Evolutionary conservation across 495 filamentous ascomycete genomes (phyloP).

Genomic region (Daldinia childiae): DNA sequence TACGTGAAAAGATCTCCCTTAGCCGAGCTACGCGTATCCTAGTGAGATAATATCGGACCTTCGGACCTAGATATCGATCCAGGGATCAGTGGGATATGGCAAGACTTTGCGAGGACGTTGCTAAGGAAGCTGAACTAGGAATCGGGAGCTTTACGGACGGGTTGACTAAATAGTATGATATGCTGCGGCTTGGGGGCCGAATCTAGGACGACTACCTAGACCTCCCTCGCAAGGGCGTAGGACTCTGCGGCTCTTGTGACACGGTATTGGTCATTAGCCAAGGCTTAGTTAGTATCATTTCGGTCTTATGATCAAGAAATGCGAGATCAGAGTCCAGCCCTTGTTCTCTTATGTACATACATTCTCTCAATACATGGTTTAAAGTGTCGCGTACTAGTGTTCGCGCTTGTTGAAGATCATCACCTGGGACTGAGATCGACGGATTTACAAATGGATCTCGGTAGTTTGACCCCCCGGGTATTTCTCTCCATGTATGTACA

Average conservation of each 20-base stretch:
- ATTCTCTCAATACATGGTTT: not conserved
- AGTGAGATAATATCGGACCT: too few relatives aligned
- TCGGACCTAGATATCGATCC: too few relatives aligned
- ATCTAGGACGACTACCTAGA: too few relatives aligned
- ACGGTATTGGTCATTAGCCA: not conserved
- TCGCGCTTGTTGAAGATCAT: not conserved
- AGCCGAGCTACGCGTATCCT: too few relatives aligned
- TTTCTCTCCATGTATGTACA: too few relatives aligned
- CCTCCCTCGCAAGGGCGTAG: not conserved
- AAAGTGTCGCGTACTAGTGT: not conserved
- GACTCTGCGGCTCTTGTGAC: not conserved
- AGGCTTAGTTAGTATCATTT: not conserved
- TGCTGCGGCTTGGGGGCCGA: too few relatives aligned
- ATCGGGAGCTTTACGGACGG: too few relatives aligned
- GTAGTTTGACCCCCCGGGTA: not conserved
- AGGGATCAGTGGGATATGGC: too few relatives aligned
- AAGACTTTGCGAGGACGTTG: too few relatives aligned
- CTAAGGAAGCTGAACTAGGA: too few relatives aligned
- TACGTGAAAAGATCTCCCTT: too few relatives aligned
- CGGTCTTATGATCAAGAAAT: not conserved
- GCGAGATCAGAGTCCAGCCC: not conserved
- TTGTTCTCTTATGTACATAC: not conserved
- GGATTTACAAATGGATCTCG: not conserved
- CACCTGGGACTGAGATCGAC: not conserved
- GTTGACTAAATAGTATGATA: too few relatives aligned